Evolutionary conservation across 176 grass and related monocot species (phyloP).

Genomic region (Avena atlantica): DNA sequence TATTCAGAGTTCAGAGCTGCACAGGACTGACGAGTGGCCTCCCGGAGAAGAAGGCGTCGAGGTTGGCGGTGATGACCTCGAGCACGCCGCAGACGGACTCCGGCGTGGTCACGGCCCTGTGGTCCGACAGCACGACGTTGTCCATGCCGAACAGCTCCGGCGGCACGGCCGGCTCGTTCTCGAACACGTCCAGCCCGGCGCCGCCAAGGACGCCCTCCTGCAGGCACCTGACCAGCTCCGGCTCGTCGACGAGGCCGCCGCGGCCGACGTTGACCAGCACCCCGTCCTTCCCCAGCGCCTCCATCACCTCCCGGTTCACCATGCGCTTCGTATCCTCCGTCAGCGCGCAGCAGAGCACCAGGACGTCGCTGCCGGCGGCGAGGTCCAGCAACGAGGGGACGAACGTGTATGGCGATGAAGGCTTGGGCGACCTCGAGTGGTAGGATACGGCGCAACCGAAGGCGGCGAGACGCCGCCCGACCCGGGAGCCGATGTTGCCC

Average conservation of each 20-base stretch:
- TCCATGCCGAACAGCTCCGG: conserved; percentile 62
- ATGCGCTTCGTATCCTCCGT: conserved; percentile 53
- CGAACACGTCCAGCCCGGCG: conserved; percentile 65
- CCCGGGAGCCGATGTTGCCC: conserved; percentile 61
- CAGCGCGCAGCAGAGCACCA: conserved; percentile 62
- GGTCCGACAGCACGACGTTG: conserved; percentile 66
- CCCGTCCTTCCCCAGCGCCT: conserved; percentile 59
- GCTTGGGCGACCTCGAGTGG: conserved; percentile 53
- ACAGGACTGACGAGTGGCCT: conserved; percentile 53
- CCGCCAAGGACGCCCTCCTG: conserved; percentile 57
- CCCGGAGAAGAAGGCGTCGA: conserved; percentile 68
- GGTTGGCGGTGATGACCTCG: conserved; percentile 41
- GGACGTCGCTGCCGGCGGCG: conserved; percentile 52
- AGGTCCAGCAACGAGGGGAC: conserved; percentile 34
- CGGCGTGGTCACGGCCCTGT: conserved; percentile 58
- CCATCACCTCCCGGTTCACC: conserved; percentile 58
- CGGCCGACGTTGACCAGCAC: conserved; percentile 68
- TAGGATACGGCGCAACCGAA: conserved; percentile 65
- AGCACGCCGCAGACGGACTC: conserved; percentile 34
- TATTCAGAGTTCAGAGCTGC: conserved; percentile 9
- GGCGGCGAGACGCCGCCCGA: conserved; percentile 57
- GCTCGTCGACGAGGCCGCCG: conserved; percentile 68
- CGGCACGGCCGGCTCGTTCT: conserved; percentile 59
- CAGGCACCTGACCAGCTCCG: conserved; percentile 66
- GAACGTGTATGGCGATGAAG: conserved; percentile 42